Evolutionary conservation across 352 stramenopile genomes (phyloP), one percentile per base, ranked within the genome.

Genomic region (Plasmopara muralis): DNA sequence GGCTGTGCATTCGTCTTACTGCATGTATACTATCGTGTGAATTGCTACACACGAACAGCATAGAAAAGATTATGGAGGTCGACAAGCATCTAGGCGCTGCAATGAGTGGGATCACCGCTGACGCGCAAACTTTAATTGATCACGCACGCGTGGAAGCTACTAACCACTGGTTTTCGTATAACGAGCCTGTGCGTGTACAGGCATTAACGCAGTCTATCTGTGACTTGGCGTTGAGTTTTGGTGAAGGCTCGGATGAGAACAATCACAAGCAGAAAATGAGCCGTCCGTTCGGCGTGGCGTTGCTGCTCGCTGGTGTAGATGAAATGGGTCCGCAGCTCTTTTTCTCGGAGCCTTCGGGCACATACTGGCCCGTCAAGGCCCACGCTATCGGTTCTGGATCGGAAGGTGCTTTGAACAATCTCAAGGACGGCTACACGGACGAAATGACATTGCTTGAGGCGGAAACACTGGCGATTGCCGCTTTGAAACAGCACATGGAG

Each of bases 1-100:
- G 13, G 9, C 33, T 38, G 20, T 25, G 20, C 20, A 9, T 14
- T 14, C 13, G 33, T 40, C 16, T 43, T 68, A 29, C 55, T 16
- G 13, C 31, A 6, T 28, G 47, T 10, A 46, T 53, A 12, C 45
- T 7, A 18, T 40, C 9, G 15, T 15, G 46, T 33, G 10, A 28
- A 30, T 33, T 60, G 31, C 31, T 16, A 28, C 37, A 41, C 16
- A 57, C 62, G 6, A 49, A 62, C 40, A 98, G 89, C 66, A 97
- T 99, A 41, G 96, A 99, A 68, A 99, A 99, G 79, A 99, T 99
- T 72, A 96, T 98, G 69, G 96, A 99, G 70, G 96, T 99, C 57
- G 97, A 99, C 70, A 79, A 74, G 9, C 96, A 99, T 74, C 86
- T 99, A 43, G 97, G 97, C 29, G 95, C 89, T 29, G 97, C 97